Percentiles rank a stretch among this genome's conserved stretches.
phyloP scores from a whole-genome alignment of 345 rosid species.

The Bretschneidera sinensis region DNA sequence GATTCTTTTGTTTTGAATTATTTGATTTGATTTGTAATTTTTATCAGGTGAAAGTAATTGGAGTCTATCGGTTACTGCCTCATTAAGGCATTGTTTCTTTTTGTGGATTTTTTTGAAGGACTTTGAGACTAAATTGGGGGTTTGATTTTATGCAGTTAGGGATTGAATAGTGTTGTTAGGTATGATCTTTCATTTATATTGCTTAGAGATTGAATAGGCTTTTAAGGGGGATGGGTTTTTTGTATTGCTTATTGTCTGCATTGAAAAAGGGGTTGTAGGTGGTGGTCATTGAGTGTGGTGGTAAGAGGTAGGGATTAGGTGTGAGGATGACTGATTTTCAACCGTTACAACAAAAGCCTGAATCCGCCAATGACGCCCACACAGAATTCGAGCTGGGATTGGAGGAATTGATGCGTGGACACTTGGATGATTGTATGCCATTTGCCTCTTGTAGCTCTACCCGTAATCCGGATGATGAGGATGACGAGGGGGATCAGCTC shows the following conservation, averaged over 20 bases:
- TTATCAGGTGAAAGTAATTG: slow-evolving; percentile 31
- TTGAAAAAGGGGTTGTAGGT: slow-evolving; percentile 17
- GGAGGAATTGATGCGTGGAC: slow-evolving; percentile 93
- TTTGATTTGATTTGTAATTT: slow-evolving; percentile 17
- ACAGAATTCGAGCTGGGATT: slow-evolving; percentile 65
- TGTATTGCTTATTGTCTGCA: slow-evolving; percentile 6
- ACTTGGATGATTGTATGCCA: slow-evolving; percentile 79
- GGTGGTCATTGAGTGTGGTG: no score
- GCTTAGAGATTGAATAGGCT: slow-evolving; percentile 1
- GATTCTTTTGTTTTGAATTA: background rate
- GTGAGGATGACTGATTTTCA: slow-evolving; percentile 76
- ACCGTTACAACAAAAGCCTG: slow-evolving; percentile 69
- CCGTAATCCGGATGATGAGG: slow-evolving; percentile 60
- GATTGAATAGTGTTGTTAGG: no score
- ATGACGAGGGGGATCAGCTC: slow-evolving; percentile 73
- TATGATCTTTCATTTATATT: no score
- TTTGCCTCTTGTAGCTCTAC: slow-evolving; percentile 83
- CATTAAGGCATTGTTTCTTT: slow-evolving; percentile 4
- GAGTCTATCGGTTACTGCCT: slow-evolving; percentile 11
- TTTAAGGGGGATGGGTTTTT: slow-evolving; percentile 3
- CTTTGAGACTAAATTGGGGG: slow-evolving; percentile 9
- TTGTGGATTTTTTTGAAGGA: slow-evolving; percentile 4
- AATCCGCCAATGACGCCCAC: slow-evolving; percentile 51
- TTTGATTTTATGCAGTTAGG: background rate
- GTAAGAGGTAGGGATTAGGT: slow-evolving; percentile 8